A percentile compares a stretch with the other conserved stretches of the same genome.
Conservation (phyloP, 257 asterid genomes). For the Forsythia suspensa region DNA sequence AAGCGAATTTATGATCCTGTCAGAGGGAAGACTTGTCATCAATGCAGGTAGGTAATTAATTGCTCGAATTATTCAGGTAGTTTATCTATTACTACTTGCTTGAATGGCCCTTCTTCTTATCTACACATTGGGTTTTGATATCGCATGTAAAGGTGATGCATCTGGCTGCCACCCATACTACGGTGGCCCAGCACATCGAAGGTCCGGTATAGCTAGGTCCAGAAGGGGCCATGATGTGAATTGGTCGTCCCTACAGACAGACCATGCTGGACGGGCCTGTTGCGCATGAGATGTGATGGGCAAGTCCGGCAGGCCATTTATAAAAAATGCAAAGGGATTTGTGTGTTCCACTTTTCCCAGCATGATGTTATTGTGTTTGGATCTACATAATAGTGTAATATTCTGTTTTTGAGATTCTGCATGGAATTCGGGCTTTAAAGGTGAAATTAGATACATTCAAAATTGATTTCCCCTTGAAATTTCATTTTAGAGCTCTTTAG, state of each 20-base stretch:
- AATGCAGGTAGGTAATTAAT: slow-evolving; percentile 67
- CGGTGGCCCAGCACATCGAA: not conserved
- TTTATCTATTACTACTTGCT: not conserved
- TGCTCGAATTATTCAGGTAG: not conserved
- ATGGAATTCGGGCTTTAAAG: not conserved
- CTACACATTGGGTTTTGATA: not conserved
- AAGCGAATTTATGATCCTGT: slow-evolving; percentile 84
- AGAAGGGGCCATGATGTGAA: not conserved
- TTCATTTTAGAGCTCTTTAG: not conserved
- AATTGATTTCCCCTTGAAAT: not conserved
- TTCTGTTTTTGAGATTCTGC: not conserved
- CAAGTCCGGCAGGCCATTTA: not conserved
- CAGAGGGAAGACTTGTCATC: slow-evolving; percentile 90
- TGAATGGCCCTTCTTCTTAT: not conserved
- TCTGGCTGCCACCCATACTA: not conserved
- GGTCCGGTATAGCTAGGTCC: not conserved
- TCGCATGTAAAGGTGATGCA: not conserved
- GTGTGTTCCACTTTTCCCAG: not conserved
- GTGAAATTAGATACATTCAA: not conserved
- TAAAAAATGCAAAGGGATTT: not conserved
- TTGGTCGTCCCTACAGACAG: not conserved
- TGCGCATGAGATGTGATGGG: not conserved
- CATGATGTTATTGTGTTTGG: not conserved
- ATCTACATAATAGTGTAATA: not conserved
- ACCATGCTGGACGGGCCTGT: not conserved